Evolutionary conservation across 2,329 filamentous ascomycete genomes (phyloP), one percentile per base, ranked within the genome.

Genomic region (Chaetomium olivaceum): DNA sequence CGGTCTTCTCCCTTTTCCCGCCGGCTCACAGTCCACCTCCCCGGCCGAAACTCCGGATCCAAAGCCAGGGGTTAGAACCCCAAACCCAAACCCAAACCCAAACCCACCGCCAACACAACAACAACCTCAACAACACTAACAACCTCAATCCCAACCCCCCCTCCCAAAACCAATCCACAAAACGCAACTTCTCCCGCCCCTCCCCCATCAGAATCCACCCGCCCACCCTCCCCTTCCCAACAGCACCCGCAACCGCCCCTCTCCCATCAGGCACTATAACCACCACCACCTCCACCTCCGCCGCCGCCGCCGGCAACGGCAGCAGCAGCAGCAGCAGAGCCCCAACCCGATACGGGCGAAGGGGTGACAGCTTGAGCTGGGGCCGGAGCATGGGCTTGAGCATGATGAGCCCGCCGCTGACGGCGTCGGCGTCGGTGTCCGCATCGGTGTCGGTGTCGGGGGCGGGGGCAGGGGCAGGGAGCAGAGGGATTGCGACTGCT

Each of bases 1-100:
- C 65, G 11, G 54, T 8, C 16, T 67, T 64, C 4, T 67, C 65
- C 2, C 56, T 67, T 1, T 67, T 67, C 23, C 62, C 62, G 4
- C 36, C 33, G 11, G 55, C 61, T 2, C 29, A 36, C 29, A 29
- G 7, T 9, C 58, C 29, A n/a, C 27, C 52, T 8, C 27, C 52
- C 1, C 21, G 31, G 11, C 54, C 27, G 31, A n/a, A 29, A 3
- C 25, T 29, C 12, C 25, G 6, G 16, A 19, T 27, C 25, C 25
- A 27, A 11, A 29, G 27, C 25, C 25, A 29, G 25, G 51, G 27
- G 16, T 19, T 27, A 6, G 14, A 31, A 19, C 5, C 1, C 14
- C 51, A 54, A 54, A 27, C 4, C 7, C 23, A 16, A 27, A 14
- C 48, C 25, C 50, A 25, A 23, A 23, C 27, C 19, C 52, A 31